Evolutionary conservation across 108 stramenopile species (phyloP).

Genomic region (Skeletonema costatum): DNA sequence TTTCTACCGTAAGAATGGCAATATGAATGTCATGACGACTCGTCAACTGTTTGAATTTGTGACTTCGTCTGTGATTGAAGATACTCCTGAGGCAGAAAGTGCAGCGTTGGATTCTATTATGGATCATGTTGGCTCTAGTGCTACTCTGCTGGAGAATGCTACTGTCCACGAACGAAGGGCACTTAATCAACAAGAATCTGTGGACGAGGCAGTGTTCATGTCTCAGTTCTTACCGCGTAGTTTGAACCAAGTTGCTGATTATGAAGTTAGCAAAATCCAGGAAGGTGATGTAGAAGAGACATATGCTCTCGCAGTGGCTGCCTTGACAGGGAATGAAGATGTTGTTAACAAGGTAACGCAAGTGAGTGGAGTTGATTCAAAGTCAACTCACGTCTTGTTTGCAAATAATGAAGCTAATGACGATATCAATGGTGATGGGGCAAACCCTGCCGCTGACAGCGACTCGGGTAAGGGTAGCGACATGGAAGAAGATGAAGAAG

Average conservation of each 20-base stretch:
- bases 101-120: slow-evolving; percentile 64
- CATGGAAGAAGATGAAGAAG: slow-evolving; percentile 26
- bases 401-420: slow-evolving; percentile 8
- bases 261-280: slow-evolving; percentile 80
- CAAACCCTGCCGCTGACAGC: slow-evolving; percentile 12
- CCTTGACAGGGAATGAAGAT: slow-evolving; percentile 84
- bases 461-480: slow-evolving; percentile 11
- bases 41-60: slow-evolving; percentile 90
- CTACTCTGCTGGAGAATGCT: slow-evolving; percentile 25
- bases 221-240: slow-evolving; percentile 87
- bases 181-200: slow-evolving; percentile 68
- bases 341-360: slow-evolving; percentile 69
- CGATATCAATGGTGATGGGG: slow-evolving; percentile 13
- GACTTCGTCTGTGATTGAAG: slow-evolving; percentile 51
- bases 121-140: slow-evolving; percentile 55
- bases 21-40: slow-evolving; percentile 86
- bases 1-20: slow-evolving; percentile 89
- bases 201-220: slow-evolving; percentile 94
- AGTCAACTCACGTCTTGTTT: slow-evolving; percentile 38
- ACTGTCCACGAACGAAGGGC: slow-evolving; percentile 63
- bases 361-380: slow-evolving; percentile 37
- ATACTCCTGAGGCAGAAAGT: slow-evolving; percentile 61
- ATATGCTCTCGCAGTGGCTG: slow-evolving; percentile 86
- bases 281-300: slow-evolving; percentile 90
- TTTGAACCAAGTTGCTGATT: slow-evolving; percentile 88